Evolutionary conservation across 164 flowering plant species (phyloP), one percentile per base, ranked within the genome.

Genomic region (Chimonanthus salicifolius): DNA sequence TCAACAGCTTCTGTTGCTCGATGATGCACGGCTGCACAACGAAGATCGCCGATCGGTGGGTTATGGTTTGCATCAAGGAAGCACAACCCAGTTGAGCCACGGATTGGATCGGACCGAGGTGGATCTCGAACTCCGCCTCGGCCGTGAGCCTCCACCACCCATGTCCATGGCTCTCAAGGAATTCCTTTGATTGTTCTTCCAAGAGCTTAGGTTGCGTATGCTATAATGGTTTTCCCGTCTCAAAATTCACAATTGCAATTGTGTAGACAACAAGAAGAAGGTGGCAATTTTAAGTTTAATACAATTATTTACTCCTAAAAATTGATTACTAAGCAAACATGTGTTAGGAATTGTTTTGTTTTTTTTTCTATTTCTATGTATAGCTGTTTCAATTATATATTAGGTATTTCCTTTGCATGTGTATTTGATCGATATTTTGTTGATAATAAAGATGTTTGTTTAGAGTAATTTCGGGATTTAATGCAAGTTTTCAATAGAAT

Each of bases 91-190:
- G 68, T 46, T 62, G 46, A 49, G 68, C 70, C 75, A 74, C 2
- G 70, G 63, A 45, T 68, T 70, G 11, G 45, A 1, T 7, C 21
- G 43, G 33, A 64, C 0, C 7, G 78, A 78, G 9, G 63, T 85
- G 71, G 87, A 87, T 80, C 84, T 87, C 0, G 88, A 87, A 74
- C 87, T 87, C 60, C 79, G 90, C 47, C 70, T 87, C 49, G 88
- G 88, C 8, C 81, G 82, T 9, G 81, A 82, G 69, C 83, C 86
- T 33, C 66, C 64, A 49, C 20, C 50, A 49, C 20, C 50, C 20
- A 49, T 70, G 4, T 60, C 72, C 4, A 72, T 33, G 62, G 73
- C 74, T 58, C 71, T 77, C 16, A 78, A 15, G 72, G 72, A 83
- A 44, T 78, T 82, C 62, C 76, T 75, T 70, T 74, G 74, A 54